A percentile compares a stretch with the other conserved stretches of the same genome.
These are phyloP conservation scores for Globisporangium nagaii DNA, from an alignment of 352 stramenopile species.

Conservation along the genomic window DNA sequence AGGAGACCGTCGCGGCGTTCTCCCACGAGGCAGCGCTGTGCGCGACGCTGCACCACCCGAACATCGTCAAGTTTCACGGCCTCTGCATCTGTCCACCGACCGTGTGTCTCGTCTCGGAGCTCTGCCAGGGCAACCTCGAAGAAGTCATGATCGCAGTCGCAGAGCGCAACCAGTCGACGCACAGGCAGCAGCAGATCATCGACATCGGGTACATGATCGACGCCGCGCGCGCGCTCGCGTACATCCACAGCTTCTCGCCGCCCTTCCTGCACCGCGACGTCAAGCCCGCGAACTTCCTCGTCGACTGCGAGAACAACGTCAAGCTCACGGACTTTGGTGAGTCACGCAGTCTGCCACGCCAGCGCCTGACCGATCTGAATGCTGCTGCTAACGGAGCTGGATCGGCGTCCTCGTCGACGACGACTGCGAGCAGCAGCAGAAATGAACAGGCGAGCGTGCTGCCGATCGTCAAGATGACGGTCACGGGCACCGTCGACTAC, in stretches of 20 bases:
- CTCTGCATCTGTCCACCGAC: slow-evolving; percentile 63
- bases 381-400: too few species aligned
- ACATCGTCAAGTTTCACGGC: slow-evolving; percentile 59
- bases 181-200: slow-evolving; percentile 36
- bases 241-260: slow-evolving; percentile 59
- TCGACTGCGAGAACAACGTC: slow-evolving; percentile 41
- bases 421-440: background rate
- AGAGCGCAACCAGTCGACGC: slow-evolving; percentile 1
- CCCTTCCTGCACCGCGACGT: slow-evolving; percentile 64
- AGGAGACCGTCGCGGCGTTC: slow-evolving; percentile 46
- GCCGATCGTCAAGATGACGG: slow-evolving; percentile 39
- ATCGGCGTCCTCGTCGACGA: background rate
- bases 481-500: slow-evolving; percentile 67
- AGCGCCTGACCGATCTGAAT: background rate
- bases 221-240: slow-evolving; percentile 46
- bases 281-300: slow-evolving; percentile 60
- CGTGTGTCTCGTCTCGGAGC: slow-evolving; percentile 55
- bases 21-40: slow-evolving; percentile 60
- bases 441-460: background rate
- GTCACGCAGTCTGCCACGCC: slow-evolving; percentile 33
- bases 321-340: slow-evolving; percentile 73
- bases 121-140: slow-evolving; percentile 45
- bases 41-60: slow-evolving; percentile 41
- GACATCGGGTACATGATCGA: slow-evolving; percentile 62
- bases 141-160: slow-evolving; percentile 27